phyloP scores from a whole-genome alignment of 768 basidiomycete genomes.

The Mycena capillaripes region DNA sequence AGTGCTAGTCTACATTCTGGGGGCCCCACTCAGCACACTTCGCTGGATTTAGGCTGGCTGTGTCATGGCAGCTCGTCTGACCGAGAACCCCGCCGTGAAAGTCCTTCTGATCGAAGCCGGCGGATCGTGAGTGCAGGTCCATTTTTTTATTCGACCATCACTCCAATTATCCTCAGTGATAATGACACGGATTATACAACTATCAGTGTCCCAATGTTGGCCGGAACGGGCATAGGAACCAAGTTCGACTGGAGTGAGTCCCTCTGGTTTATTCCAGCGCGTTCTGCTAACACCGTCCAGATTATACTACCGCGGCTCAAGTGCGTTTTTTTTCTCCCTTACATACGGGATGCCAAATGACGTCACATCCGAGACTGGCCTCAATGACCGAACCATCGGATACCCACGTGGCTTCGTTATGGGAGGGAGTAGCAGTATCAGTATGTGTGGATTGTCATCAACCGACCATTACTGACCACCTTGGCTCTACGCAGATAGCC shows the following conservation, averaged over 20 bases:
- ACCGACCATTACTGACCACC: not conserved
- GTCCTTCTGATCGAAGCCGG: conserved; percentile 17
- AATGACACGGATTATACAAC: no score
- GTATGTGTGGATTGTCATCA: not conserved
- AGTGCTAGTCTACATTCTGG: no score
- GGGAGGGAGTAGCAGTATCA: not conserved
- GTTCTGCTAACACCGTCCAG: no score
- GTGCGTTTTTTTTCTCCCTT: conserved; percentile 37
- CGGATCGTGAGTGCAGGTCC: not conserved
- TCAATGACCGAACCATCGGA: not conserved
- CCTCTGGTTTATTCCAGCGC: no score
- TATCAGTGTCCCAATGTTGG: no score
- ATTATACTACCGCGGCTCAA: conserved; percentile 52
- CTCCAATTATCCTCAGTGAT: conserved; percentile 28
- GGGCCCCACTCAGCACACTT: no score
- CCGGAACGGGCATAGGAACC: no score
- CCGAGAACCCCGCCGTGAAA: not conserved
- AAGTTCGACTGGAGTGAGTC: conserved; percentile 42
- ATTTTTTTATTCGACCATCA: not conserved
- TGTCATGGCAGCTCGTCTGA: conserved; percentile 12
- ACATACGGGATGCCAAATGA: no score
- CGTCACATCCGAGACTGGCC: not conserved
- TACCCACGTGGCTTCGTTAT: not conserved
- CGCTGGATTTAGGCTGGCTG: not conserved
- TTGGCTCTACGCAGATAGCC: not conserved